Percentiles rank a stretch among this genome's conserved stretches.
Evolutionary conservation across 805 yeast genomes (phyloP).

Genomic region (Metschnikowia lochheadii): DNA sequence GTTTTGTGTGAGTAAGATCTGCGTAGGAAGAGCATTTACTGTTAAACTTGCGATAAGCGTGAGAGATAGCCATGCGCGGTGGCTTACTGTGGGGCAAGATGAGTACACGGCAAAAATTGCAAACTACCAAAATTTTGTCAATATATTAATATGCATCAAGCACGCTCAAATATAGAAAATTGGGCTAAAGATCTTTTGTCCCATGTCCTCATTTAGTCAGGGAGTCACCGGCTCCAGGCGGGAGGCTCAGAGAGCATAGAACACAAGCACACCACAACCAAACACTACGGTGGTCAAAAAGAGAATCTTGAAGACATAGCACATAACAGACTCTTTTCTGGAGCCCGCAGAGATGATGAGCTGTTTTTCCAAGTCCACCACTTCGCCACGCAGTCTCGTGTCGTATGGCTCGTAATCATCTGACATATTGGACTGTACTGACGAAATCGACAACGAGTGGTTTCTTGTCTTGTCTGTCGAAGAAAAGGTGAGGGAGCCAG

Average conservation of each 20-base stretch:
- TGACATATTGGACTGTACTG: constrained; percentile 19
- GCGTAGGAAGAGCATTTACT: neutral
- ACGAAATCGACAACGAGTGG: constrained; percentile 24
- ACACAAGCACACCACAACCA: constrained; percentile 33
- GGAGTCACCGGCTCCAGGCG: constrained; percentile 1
- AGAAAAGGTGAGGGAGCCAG: constrained; percentile 2
- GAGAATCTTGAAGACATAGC: constrained; percentile 29
- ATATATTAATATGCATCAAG: neutral
- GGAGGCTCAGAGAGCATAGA: constrained; percentile 25
- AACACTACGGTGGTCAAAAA: constrained; percentile 27
- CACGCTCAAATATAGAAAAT: neutral
- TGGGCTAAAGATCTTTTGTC: too few species aligned
- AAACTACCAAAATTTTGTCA: neutral
- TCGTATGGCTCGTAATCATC: constrained; percentile 10
- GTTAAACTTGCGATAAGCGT: neutral
- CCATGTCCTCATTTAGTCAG: neutral
- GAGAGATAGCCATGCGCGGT: constrained; percentile 1
- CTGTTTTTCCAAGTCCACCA: constrained; percentile 36
- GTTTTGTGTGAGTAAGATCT: neutral
- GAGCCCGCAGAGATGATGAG: constrained; percentile 37
- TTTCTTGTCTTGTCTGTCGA: constrained; percentile 16
- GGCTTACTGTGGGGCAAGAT: neutral
- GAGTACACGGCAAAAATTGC: neutral
- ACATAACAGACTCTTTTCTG: constrained; percentile 28
- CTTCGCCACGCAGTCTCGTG: constrained; percentile 15